Percentiles rank a stretch among this genome's conserved stretches.
Conservation (phyloP, 768 basidiomycete species). For the Podaxis sp. region DNA sequence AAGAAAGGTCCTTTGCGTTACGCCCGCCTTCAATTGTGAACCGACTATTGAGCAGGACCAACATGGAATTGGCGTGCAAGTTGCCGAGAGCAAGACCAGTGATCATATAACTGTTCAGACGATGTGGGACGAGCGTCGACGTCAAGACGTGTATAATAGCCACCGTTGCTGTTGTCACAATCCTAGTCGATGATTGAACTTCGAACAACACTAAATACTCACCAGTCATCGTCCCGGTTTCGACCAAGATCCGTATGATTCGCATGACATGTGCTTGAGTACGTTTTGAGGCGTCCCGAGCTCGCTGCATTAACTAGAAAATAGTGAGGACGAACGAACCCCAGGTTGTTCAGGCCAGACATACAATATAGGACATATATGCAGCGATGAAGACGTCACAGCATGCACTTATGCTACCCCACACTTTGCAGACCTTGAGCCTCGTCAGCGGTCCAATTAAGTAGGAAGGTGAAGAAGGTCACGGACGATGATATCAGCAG, state of each 20-base stretch:
- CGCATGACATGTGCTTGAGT: slow-evolving; percentile 3
- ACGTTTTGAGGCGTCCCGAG: neutral
- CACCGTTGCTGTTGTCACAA: neutral
- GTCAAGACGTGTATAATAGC: neutral
- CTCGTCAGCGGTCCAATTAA: neutral
- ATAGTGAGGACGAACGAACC: neutral
- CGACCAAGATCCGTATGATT: neutral
- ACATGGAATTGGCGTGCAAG: neutral
- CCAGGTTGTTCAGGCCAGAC: neutral
- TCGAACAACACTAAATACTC: neutral
- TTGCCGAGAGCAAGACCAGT: slow-evolving; percentile 5
- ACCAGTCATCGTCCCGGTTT: slow-evolving; percentile 9
- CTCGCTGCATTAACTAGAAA: neutral
- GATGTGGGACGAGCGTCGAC: neutral
- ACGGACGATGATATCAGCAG: neutral
- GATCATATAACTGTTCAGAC: neutral
- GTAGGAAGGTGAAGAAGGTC: neutral
- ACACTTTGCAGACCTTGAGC: neutral
- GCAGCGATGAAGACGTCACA: slow-evolving; percentile 5
- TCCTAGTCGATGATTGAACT: too few relatives aligned
- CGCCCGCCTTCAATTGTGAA: slow-evolving; percentile 4
- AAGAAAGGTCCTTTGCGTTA: neutral
- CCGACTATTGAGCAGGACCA: slow-evolving; percentile 11
- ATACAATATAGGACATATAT: slow-evolving; percentile 4
- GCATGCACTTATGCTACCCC: neutral